Evolutionary conservation across 176 grass and related monocot genomes (phyloP).

Genomic region (Thinopyrum elongatum): DNA sequence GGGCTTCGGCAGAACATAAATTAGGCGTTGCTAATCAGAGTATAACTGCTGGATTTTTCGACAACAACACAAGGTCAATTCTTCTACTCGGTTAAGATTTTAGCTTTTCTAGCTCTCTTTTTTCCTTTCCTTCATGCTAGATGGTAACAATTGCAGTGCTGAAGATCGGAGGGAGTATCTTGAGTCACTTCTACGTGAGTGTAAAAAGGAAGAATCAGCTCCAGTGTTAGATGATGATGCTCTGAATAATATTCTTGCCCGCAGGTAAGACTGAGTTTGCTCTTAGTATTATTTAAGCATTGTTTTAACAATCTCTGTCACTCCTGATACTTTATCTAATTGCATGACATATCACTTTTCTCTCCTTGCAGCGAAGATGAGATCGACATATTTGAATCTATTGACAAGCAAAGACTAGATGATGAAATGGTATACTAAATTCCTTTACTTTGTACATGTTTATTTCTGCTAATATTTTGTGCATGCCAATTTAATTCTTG

Average conservation of each 20-base stretch:
- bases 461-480: constrained; percentile 8
- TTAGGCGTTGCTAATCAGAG: constrained; percentile 99
- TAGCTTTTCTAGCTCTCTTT: background rate
- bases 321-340: background rate
- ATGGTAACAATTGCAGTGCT: constrained; percentile 57
- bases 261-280: constrained; percentile 51
- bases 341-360: constrained; percentile 1
- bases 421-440: constrained; percentile 70
- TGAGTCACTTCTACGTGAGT: constrained; percentile 87
- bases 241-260: constrained; percentile 91
- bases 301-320: background rate
- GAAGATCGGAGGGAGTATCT: constrained; percentile 98
- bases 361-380: constrained; percentile 76
- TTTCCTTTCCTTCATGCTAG: constrained; percentile 19
- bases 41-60: constrained; percentile 99
- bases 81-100: constrained; percentile 1
- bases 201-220: constrained; percentile 97
- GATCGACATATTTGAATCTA: constrained; percentile 91
- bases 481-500: constrained; percentile 17
- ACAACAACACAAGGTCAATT: constrained; percentile 95
- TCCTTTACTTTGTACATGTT: background rate
- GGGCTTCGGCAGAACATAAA: constrained; percentile 99
- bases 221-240: constrained; percentile 90
- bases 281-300: background rate
- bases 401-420: constrained; percentile 89